phyloP scores from a whole-genome alignment of 768 basidiomycete genomes.

The Hericium coralloides region DNA sequence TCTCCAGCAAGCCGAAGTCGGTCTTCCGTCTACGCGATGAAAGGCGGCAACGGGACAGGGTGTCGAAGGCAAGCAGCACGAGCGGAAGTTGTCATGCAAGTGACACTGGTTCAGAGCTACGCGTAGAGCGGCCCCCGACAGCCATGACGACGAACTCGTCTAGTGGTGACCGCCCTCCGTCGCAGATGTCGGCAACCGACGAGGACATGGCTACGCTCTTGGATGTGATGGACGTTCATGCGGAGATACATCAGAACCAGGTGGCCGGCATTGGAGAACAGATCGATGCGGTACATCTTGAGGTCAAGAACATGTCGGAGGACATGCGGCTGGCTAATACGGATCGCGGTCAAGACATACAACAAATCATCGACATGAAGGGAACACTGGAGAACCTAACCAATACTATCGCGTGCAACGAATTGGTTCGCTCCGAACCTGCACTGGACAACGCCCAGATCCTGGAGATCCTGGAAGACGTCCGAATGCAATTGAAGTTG shows the following conservation, averaged over 20 bases:
- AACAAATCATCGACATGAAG: conserved; percentile 1
- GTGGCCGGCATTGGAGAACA: conserved; percentile 5
- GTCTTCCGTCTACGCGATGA: conserved; percentile 14
- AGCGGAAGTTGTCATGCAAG: not conserved
- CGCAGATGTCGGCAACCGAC: conserved; percentile 5
- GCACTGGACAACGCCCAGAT: not conserved
- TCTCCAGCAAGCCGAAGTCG: conserved; percentile 7
- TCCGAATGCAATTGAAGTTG: conserved; percentile 30
- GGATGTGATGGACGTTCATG: conserved; percentile 11
- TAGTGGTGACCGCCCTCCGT: conserved; percentile 1
- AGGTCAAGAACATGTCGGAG: conserved; percentile 3
- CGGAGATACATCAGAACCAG: conserved; percentile 12
- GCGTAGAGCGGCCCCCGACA: not conserved
- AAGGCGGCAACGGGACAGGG: conserved; percentile 4
- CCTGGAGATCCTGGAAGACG: conserved; percentile 23
- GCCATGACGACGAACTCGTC: conserved; percentile 3
- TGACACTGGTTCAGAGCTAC: not conserved
- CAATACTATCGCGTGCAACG: not conserved
- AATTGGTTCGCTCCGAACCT: not conserved
- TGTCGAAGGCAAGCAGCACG: too few relatives aligned
- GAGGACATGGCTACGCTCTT: conserved; percentile 4
- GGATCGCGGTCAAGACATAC: conserved; percentile 6
- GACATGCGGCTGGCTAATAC: conserved; percentile 5
- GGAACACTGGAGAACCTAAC: conserved; percentile 20
- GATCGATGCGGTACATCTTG: conserved; percentile 5